A percentile compares a stretch with the other conserved stretches of the same genome.
These are phyloP conservation scores for Candida frijolesensis DNA, from an alignment of 1,139 yeast genomes.

Conservation along the genomic window DNA sequence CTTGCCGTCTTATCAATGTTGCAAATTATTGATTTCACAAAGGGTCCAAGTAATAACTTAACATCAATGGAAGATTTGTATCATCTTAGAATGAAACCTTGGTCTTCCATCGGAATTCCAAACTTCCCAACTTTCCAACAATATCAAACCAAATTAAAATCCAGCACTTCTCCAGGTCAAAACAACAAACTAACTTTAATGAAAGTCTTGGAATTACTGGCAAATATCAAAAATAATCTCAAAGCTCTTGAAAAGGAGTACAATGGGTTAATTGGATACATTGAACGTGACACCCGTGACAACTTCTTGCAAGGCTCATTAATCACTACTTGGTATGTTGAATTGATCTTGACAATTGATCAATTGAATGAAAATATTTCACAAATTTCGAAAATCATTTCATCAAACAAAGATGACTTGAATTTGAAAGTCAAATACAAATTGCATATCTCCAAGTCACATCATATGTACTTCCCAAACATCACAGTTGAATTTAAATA, in stretches of 20 bases:
- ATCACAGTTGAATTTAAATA: conserved; percentile 19
- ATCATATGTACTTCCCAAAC: conserved; percentile 45
- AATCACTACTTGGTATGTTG: conserved; percentile 13
- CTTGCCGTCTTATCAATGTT: conserved; percentile 28
- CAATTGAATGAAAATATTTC: conserved; percentile 12
- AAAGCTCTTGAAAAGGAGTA: conserved; percentile 17
- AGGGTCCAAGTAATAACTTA: conserved; percentile 38
- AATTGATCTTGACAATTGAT: conserved; percentile 7
- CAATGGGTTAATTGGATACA: conserved; percentile 9
- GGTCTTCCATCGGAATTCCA: conserved; percentile 83
- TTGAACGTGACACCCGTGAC: conserved; percentile 16
- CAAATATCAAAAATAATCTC: conserved; percentile 19
- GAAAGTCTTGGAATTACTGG: conserved; percentile 16
- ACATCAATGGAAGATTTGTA: conserved; percentile 55
- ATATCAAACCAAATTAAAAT: conserved; percentile 19
- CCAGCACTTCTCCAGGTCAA: conserved; percentile 10
- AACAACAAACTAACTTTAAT: conserved; percentile 12
- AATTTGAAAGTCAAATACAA: conserved; percentile 16
- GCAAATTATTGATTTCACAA: conserved; percentile 29
- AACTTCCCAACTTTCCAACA: conserved; percentile 52
- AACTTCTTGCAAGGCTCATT: conserved; percentile 24
- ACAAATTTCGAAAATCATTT: conserved; percentile 28
- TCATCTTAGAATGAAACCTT: conserved; percentile 76
- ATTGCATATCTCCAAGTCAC: conserved; percentile 26
- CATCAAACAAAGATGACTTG: conserved; percentile 22